Conservation (phyloP, 139 green algal species). For the Chlorella sp. region DNA sequence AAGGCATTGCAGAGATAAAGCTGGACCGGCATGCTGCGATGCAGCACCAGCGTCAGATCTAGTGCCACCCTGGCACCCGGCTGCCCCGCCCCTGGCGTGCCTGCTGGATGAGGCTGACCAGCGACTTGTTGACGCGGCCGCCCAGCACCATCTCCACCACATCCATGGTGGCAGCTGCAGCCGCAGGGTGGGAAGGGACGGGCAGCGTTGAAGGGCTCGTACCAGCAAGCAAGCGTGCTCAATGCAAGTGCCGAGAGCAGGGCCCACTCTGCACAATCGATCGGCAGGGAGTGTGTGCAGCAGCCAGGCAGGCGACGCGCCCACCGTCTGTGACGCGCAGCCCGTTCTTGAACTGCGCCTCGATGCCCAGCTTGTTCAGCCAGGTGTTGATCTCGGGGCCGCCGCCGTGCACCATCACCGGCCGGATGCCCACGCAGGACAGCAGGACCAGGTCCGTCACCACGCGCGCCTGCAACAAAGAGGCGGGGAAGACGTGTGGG, state of each 20-base stretch:
- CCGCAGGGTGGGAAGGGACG: background rate
- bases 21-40: background rate
- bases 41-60: too few relatives aligned
- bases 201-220: background rate
- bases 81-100: background rate
- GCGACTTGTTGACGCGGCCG: slow-evolving; percentile 96
- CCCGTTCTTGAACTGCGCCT: slow-evolving; percentile 96
- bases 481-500: background rate
- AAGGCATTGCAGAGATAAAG: background rate
- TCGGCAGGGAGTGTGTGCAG: too few relatives aligned
- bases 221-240: background rate
- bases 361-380: slow-evolving; percentile 94
- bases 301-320: background rate
- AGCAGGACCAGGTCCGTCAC: slow-evolving; percentile 97
- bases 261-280: too few relatives aligned
- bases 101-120: slow-evolving; percentile 97
- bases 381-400: slow-evolving; percentile 99
- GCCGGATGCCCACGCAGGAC: slow-evolving; percentile 89
- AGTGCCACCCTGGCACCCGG: too few relatives aligned
- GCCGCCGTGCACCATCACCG: slow-evolving; percentile 97
- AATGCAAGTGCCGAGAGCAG: too few relatives aligned
- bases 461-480: slow-evolving; percentile 74
- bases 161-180: slow-evolving; percentile 94
- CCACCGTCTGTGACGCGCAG: slow-evolving; percentile 95
- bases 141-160: slow-evolving; percentile 99